Evolutionary conservation across 305 asterid species (phyloP), one percentile per base, ranked within the genome.

Genomic region (Striga hermonthica): DNA sequence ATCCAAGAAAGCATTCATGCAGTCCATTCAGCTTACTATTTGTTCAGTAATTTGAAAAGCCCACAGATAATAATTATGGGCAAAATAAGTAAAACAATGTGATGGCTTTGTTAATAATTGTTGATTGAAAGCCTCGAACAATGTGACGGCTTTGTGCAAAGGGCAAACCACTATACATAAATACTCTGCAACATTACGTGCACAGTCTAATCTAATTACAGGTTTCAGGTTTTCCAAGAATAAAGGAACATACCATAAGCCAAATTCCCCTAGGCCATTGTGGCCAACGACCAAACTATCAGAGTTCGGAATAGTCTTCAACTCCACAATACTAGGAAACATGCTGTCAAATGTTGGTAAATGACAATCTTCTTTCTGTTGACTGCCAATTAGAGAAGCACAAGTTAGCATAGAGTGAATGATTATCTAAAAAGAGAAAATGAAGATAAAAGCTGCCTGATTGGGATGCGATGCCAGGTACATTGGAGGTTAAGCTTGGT

Each of bases 251-350:
- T 74, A 90, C 97, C 99, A 93, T 68, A 93, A 39, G 73, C 82
- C 78, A 75, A 93, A 93, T 54, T 80, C 87, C 59, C 99, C 97
- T 48, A 65, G 74, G 45, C 96, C 92, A 65, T 88, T 83, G 80
- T 90, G 96, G 69, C 99, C 99, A 74, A 93, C 72, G 59, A 90
- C 85, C 73, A 90, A 62, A 75, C 31, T 41, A 57, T 82, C 68
- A 71, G 80, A 86, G 39, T 78, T 83, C 31, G 97, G 97, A 72
- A 90, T 74, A 70, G 75, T 78, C 83, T 88, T 83, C 78, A 93
- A 73, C 78, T 90, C 93, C 70, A 81, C 81, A 60, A 86, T 72
- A 73, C 73, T 70, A 22, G 89, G 81, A 77, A 82, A 63, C 81
- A 78, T 69, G 78, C 86, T 73, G 73, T 79, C 85, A 37, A 80